Evolutionary conservation across 2,329 filamentous ascomycete species (phyloP), one percentile per base, ranked within the genome.

Genomic region (Penicillium expansum): DNA sequence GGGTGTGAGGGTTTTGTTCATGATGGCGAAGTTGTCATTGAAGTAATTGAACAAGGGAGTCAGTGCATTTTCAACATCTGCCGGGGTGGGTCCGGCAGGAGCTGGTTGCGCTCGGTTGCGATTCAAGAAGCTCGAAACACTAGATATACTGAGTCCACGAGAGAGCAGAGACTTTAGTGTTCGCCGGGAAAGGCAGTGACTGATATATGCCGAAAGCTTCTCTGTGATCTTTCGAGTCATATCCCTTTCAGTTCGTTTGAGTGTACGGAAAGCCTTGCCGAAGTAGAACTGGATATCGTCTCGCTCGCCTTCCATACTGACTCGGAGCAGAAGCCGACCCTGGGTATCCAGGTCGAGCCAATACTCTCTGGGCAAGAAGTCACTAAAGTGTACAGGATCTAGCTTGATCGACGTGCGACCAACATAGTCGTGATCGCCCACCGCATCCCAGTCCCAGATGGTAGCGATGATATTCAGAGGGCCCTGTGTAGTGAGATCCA

Each of bases 271-370:
- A 27, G 94, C 90, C 76, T 97, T 97, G 67, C 92, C 94, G 74
- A 97, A 97, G 70, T 97, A 93, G 74, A 99, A 99, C 69, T 97
- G 91, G 57, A 99, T 99, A 71, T 99, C 94, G 71, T 99, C 94
- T 61, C 94, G 85, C 76, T 99, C 94, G 50, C 94, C 94, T 77
- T 99, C 94, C 94, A 99, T 99, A 71, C 92, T 97, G 51, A 99
- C 92, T 61, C 93, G 85, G 51, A 99, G 84, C 56, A 99, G 77
- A 32, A 99, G 76, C 49, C 93, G 85, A 8, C 94, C 94, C 74
- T 99, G 94, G 0, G 93, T 96, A 72, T 99, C 94, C 45, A 99
- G 83, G 70, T 97, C 93, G 18, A 99, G 84, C 94, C 94, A 99
- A 73, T 96, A 97, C 74, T 99, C 94, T 61, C 92, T 86, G 16